phyloP scores from a whole-genome alignment of 2,329 filamentous ascomycete species.

The Colletotrichum sp. region DNA sequence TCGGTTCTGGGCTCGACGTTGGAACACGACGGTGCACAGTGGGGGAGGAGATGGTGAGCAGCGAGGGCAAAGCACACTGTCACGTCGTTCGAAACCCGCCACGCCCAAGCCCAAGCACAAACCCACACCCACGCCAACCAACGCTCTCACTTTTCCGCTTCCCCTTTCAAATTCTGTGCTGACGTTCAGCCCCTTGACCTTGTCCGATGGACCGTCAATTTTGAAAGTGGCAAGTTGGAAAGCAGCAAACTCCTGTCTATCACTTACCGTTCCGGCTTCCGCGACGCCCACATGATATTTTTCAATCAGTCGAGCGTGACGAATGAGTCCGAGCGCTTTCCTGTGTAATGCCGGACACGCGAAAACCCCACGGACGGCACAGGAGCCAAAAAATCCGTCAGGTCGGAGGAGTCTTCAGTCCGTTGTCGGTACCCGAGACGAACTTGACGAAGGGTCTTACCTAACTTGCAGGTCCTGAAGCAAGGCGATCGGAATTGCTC shows the following conservation, averaged over 20 bases:
- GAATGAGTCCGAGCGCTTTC: slow-evolving; percentile 6
- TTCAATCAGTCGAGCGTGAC: neutral
- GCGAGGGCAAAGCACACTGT: neutral
- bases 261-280: slow-evolving; percentile 16
- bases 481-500: neutral
- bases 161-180: slow-evolving; percentile 1
- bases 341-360: neutral
- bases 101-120: slow-evolving; percentile 4
- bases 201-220: slow-evolving; percentile 17
- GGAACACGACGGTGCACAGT: neutral
- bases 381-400: neutral
- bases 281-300: neutral
- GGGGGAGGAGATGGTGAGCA: neutral
- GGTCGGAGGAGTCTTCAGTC: neutral
- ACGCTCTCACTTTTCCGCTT: neutral
- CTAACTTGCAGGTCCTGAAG: neutral
- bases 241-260: slow-evolving; percentile 10
- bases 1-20: slow-evolving; percentile 4
- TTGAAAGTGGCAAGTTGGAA: slow-evolving; percentile 10
- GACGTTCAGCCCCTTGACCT: slow-evolving; percentile 14
- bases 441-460: neutral
- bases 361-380: neutral
- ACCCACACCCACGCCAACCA: neutral
- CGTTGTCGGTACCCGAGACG: neutral
- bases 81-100: slow-evolving; percentile 9